phyloP scores from a whole-genome alignment of 306 rosid species.

The Hippophae tibetana region DNA sequence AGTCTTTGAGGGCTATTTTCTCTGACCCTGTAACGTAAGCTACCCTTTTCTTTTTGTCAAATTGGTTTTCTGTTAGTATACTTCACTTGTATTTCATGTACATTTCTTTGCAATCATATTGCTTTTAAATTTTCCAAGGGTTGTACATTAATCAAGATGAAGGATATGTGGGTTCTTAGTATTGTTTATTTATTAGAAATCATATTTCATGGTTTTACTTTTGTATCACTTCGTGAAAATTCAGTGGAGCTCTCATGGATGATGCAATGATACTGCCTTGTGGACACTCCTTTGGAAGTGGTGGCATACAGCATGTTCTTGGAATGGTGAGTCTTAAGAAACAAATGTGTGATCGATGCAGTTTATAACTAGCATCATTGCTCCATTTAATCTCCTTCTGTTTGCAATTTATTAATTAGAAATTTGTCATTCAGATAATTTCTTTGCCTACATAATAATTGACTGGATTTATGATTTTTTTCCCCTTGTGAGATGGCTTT shows the following conservation, averaged over 20 bases:
- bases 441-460: too few relatives aligned
- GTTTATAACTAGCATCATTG: too few relatives aligned
- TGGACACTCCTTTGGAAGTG: constrained; percentile 94
- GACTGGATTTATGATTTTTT: too few relatives aligned
- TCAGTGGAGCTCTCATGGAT: constrained; percentile 89
- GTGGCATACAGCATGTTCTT: constrained; percentile 77
- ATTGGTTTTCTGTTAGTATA: background rate
- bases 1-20: constrained; percentile 71
- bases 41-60: background rate
- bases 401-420: too few relatives aligned
- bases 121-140: too few relatives aligned
- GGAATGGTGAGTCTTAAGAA: constrained; percentile 72
- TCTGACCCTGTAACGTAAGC: constrained; percentile 93
- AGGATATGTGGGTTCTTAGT: background rate
- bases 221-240: constrained; percentile 21
- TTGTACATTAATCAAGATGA: too few relatives aligned
- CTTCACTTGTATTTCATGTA: background rate
- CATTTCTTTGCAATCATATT: too few relatives aligned
- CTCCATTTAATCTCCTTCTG: too few relatives aligned
- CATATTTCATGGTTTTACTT: background rate
- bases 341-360: constrained; percentile 4
- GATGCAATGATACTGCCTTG: constrained; percentile 98
- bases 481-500: too few relatives aligned
- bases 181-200: background rate
- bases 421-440: too few relatives aligned